Base-by-base conservation (phyloP, 352 stramenopile species). In the Pythium grandisporangium region DNA sequence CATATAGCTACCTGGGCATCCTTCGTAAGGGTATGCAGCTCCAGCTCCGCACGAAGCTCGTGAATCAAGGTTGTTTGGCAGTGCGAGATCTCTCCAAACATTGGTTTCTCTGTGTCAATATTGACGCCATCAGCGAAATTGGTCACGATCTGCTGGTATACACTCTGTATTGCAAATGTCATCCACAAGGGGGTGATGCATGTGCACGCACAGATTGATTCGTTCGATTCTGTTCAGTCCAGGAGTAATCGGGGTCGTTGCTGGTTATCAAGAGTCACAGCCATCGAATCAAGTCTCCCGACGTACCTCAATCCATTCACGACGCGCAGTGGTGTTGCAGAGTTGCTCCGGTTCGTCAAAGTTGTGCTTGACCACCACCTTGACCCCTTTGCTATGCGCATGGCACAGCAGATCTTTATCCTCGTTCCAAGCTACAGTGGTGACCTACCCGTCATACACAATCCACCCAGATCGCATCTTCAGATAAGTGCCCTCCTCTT, bases 121-220 rank as follows among this genome's bases (percentile, higher is more conserved):
- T 92, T 92, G 32, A 92, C 75, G 7, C 78, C 78, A 37, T 92
- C 78, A 2, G 78, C 73, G 33, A 79, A 81, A 41, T 84, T 88
- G 20, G 46, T 24, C 13, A 80, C 59, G 29, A 89, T 86, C 17
- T 57, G 66, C 11, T 57, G 43, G 60, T 87, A 87, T 14, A 66
- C 72, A 13, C 51, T 44, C 60, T 80, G 37, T 17, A 14, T n/a
- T n/a, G n/a, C n/a, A n/a, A n/a, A n/a, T n/a, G n/a, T n/a, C n/a
- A n/a, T n/a, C n/a, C n/a, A n/a, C n/a, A n/a, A n/a, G n/a, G n/a
- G n/a, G n/a, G n/a, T n/a, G n/a, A n/a, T n/a, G n/a, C n/a, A n/a
- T n/a, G n/a, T n/a, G n/a, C n/a, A n/a, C n/a, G n/a, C n/a, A n/a
- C n/a, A n/a, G n/a, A n/a, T n/a, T n/a, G n/a, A n/a, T n/a, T n/a